These are phyloP conservation scores for Silybum marianum DNA, from an alignment of 129 eudicot genomes.

Conservation along the genomic window DNA sequence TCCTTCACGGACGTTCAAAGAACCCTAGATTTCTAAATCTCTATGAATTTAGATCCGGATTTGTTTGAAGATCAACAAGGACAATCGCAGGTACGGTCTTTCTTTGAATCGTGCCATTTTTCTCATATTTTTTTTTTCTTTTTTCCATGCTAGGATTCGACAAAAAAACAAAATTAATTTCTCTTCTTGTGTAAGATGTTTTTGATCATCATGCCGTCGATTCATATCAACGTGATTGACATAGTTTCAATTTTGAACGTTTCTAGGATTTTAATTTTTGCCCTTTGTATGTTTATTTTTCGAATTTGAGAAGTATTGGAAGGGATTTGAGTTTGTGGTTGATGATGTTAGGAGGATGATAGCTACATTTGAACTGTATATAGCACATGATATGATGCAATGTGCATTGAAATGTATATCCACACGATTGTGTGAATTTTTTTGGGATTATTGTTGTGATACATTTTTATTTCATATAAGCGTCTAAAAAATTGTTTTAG, in stretches of 20 bases:
- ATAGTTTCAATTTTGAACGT: slow-evolving; percentile 4
- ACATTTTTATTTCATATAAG: background rate
- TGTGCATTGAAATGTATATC: background rate
- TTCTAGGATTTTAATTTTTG: background rate
- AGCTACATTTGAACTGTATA: background rate
- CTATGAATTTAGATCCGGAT: slow-evolving; percentile 9
- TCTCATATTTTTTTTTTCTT: background rate
- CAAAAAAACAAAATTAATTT: background rate
- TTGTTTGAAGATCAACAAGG: slow-evolving; percentile 7
- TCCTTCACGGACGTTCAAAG: slow-evolving; percentile 14
- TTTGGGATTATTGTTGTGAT: background rate
- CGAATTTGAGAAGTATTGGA: background rate
- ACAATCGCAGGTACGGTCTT: slow-evolving; percentile 15
- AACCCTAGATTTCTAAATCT: slow-evolving; percentile 30
- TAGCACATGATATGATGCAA: background rate
- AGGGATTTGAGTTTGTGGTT: slow-evolving; percentile 17
- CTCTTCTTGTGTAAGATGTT: background rate
- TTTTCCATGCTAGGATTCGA: background rate
- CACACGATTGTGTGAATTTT: background rate
- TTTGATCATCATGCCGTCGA: background rate
- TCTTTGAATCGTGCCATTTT: background rate
- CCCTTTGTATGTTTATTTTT: background rate
- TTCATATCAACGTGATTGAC: background rate
- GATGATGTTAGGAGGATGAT: slow-evolving; percentile 3
- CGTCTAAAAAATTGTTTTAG: background rate